A percentile compares a stretch with the other conserved stretches of the same genome.
Conservation (phyloP, 805 yeast species). For the Yarrowia sp. region DNA sequence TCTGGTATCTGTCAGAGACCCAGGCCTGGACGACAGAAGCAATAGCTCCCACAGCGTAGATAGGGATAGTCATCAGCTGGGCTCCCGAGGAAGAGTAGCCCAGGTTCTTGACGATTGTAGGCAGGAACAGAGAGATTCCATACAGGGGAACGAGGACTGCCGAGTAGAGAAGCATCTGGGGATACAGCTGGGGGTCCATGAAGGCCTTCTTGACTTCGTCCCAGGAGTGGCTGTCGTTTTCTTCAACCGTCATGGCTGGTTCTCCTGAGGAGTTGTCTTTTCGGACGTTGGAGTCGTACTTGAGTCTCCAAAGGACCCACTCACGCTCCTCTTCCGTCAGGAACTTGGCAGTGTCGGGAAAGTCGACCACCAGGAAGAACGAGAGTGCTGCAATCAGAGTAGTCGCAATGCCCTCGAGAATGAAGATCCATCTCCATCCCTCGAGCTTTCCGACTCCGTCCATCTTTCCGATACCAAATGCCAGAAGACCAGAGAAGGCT, state of each 20-base stretch:
- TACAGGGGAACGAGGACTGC: conserved; percentile 56
- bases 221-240: conserved; percentile 43
- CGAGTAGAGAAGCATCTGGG: conserved; percentile 52
- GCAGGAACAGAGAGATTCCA: conserved; percentile 60
- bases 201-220: conserved; percentile 47
- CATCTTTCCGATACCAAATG: conserved; percentile 50
- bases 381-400: conserved; percentile 42
- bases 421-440: conserved; percentile 50
- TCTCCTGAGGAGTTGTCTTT: background rate
- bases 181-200: conserved; percentile 51
- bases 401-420: conserved; percentile 47
- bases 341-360: conserved; percentile 66
- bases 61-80: conserved; percentile 49
- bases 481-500: conserved; percentile 60
- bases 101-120: conserved; percentile 51
- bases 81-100: conserved; percentile 62
- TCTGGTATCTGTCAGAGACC: conserved; percentile 38
- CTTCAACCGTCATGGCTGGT: background rate
- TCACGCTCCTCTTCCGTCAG: conserved; percentile 50
- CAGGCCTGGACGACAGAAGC: conserved; percentile 30
- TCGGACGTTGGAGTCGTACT: conserved; percentile 6
- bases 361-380: conserved; percentile 58
- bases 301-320: conserved; percentile 32
- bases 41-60: conserved; percentile 43
- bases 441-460: conserved; percentile 36